A percentile compares a stretch with the other conserved stretches of the same genome.
phyloP scores from a whole-genome alignment of 352 stramenopile genomes.

The Globisporangium yorkense region DNA sequence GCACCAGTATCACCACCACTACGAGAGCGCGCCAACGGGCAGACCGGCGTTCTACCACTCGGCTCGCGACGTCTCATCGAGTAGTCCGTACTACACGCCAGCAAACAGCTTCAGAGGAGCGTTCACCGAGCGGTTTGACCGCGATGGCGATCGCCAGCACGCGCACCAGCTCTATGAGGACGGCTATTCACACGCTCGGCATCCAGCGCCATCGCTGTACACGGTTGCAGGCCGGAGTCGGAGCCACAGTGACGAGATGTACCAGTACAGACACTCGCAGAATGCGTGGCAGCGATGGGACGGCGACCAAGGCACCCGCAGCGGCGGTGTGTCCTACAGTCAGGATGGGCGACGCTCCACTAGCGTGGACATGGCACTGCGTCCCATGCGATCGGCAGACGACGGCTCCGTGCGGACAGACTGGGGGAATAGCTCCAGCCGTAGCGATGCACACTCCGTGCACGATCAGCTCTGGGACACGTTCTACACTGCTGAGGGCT shows the following conservation, averaged over 20 bases:
- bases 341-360: not conserved
- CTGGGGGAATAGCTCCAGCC: not conserved
- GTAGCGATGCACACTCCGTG: not conserved
- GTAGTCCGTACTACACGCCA: not conserved
- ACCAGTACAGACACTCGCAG: not conserved
- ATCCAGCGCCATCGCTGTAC: not conserved
- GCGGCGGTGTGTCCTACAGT: not conserved
- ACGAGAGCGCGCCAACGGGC: not conserved
- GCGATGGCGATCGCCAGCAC: conserved; percentile 11
- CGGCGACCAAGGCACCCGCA: not conserved
- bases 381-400: not conserved
- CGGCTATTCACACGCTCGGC: not conserved
- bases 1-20: conserved; percentile 1
- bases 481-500: conserved; percentile 65
- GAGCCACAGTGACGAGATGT: conserved; percentile 12
- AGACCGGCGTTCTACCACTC: conserved; percentile 23
- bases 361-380: conserved; percentile 3
- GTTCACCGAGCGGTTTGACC: conserved; percentile 32
- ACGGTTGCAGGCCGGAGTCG: not conserved
- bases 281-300: not conserved
- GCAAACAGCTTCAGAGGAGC: conserved; percentile 11
- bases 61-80: conserved; percentile 17
- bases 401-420: not conserved
- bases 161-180: conserved; percentile 1
- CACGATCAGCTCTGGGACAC: conserved; percentile 40